phyloP scores from a whole-genome alignment of 2,329 filamentous ascomycete genomes.

The Elsinoe perseae region DNA sequence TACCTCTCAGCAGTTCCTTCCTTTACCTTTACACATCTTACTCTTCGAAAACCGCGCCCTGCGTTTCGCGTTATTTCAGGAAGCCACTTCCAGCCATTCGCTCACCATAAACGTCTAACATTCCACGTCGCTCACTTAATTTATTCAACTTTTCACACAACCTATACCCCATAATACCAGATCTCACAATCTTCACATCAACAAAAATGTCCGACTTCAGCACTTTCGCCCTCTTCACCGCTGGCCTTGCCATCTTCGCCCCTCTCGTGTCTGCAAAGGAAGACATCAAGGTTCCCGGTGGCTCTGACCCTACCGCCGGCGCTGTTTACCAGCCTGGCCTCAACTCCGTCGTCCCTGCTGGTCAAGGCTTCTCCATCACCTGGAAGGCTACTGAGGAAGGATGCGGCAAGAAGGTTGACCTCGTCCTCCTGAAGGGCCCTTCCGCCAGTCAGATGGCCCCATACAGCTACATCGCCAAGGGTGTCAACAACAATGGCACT shows the following conservation, averaged over 20 bases:
- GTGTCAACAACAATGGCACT: constrained; percentile 34
- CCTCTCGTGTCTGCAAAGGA: constrained; percentile 41
- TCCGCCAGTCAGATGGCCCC: constrained; percentile 44
- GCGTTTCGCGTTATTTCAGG: constrained; percentile 4
- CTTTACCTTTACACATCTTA: not conserved
- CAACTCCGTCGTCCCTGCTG: constrained; percentile 48
- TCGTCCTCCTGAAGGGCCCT: constrained; percentile 54
- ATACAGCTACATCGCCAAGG: constrained; percentile 45
- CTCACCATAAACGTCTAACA: constrained; percentile 12
- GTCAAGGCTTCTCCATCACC: constrained; percentile 50
- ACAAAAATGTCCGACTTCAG: constrained; percentile 29
- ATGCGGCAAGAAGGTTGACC: constrained; percentile 39
- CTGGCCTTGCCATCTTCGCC: constrained; percentile 44
- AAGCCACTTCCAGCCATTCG: constrained; percentile 11
- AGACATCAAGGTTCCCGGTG: constrained; percentile 27
- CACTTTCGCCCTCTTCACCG: constrained; percentile 45
- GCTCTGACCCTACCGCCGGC: constrained; percentile 41
- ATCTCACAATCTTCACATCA: constrained; percentile 6
- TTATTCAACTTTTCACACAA: not conserved
- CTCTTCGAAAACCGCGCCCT: not conserved
- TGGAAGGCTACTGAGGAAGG: constrained; percentile 46
- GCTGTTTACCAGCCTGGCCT: constrained; percentile 46
- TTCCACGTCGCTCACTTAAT: constrained; percentile 13
- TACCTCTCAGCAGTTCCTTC: not conserved
- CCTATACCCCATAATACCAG: constrained; percentile 6